Base-by-base conservation (phyloP, 2,329 filamentous ascomycete species). In the Colletotrichum sp. region DNA sequence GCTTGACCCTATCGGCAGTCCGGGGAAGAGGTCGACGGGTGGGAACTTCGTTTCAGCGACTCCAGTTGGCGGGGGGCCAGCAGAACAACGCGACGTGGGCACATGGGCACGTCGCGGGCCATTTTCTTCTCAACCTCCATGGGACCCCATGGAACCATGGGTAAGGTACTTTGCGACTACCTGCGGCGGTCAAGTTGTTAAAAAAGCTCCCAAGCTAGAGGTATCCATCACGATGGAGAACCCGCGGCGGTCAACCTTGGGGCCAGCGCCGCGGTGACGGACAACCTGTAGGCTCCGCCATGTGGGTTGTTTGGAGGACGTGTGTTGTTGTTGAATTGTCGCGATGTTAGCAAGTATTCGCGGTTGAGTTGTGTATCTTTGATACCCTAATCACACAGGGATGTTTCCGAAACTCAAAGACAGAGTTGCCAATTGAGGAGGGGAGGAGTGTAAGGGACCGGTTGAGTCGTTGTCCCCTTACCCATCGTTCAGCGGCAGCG, bases 1-100 rank as follows among this genome's bases (percentile, higher is more conserved):
- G 44, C n/a, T 24, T 67, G 71, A 74, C 67, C 72, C 72, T 75
- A 66, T 71, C 72, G 72, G 72, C 72, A 75, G 72, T 75, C 72
- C 60, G 72, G 72, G 72, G 72, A 75, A 75, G 44, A 36, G 34
- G 36, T 63, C 71, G 36, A 66, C 68, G 68, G 60, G 72, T 71
- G 72, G 72, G 52, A 30, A 48, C 24, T 59, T 71, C 48, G 72
- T 75, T 75, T 75, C 72, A 75, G 72, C 68, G 69, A 63, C 72
- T 52, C 62, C 32, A 39, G 39, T 30, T 39, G 63, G 36, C 63
- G 28, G 18, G 64, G 64, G 39, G 24, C 32, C n/a, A 22, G 32
- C 44, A 52, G 44, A 52, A 64, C 62, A 64, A 36, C 62, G n/a
- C 62, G 62, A 64, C 34, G 62, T 48, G 9, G 30, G 32, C 65